A percentile compares a stretch with the other conserved stretches of the same genome.
Conservation (phyloP, 345 rosid genomes). For the Durio zibethinus region DNA sequence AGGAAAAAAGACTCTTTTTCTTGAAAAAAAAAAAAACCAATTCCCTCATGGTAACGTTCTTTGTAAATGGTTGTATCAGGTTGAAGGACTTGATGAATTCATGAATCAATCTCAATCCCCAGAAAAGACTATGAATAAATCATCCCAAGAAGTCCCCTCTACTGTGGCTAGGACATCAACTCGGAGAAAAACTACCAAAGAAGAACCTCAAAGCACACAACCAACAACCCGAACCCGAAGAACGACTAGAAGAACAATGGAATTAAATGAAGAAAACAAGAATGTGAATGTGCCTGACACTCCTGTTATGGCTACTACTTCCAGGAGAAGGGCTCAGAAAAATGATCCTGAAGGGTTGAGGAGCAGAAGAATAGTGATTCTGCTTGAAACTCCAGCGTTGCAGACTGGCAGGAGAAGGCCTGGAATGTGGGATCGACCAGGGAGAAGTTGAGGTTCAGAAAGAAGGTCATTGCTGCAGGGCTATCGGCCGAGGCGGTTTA, state of each 20-base stretch:
- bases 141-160: constrained; percentile 28
- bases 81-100: constrained; percentile 75
- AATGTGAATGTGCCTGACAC: constrained; percentile 26
- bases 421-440: constrained; percentile 9
- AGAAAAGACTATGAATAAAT: constrained; percentile 24
- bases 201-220: constrained; percentile 41
- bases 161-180: constrained; percentile 48
- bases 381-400: constrained; percentile 23
- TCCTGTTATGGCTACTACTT: constrained; percentile 32
- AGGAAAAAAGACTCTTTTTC: neutral
- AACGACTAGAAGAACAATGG: constrained; percentile 29
- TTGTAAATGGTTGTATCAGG: constrained; percentile 36
- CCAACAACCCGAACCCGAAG: constrained; percentile 42
- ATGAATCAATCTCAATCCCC: constrained; percentile 38
- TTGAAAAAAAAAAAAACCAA: neutral
- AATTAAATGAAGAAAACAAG: constrained; percentile 42
- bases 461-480: constrained; percentile 25
- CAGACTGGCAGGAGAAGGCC: constrained; percentile 21
- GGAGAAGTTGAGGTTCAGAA: constrained; percentile 18
- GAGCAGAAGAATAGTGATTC: constrained; percentile 13
- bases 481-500: constrained; percentile 61
- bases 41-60: neutral
- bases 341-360: neutral
- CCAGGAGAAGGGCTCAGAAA: constrained; percentile 32
- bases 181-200: constrained; percentile 39